A percentile compares a stretch with the other conserved stretches of the same genome.
Evolutionary conservation across 805 yeast species (phyloP).

Genomic region (Komagataella kurtzmanii): DNA sequence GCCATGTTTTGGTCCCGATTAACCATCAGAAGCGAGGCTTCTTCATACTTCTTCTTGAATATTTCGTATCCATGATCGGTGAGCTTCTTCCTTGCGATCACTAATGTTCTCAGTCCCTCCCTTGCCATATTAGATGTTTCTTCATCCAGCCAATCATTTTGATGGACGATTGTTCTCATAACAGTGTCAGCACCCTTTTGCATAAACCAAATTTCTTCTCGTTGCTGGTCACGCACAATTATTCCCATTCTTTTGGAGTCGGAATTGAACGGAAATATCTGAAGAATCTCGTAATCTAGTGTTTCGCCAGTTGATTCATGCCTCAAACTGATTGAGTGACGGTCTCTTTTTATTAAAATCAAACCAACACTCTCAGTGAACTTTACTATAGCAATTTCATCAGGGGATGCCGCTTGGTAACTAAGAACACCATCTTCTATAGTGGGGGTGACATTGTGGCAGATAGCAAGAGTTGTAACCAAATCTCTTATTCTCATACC

Average conservation of each 20-base stretch:
- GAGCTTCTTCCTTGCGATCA: slow-evolving; percentile 76
- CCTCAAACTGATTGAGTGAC: slow-evolving; percentile 54
- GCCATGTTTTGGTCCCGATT: slow-evolving; percentile 71
- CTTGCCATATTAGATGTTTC: slow-evolving; percentile 97
- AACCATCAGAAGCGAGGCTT: slow-evolving; percentile 67
- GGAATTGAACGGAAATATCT: slow-evolving; percentile 88
- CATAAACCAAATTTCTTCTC: slow-evolving; percentile 70
- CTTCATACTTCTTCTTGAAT: slow-evolving; percentile 50
- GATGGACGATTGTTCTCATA: slow-evolving; percentile 71
- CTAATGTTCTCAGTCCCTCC: slow-evolving; percentile 92
- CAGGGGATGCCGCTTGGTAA: slow-evolving; percentile 98
- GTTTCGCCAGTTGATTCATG: slow-evolving; percentile 45
- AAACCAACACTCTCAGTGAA: slow-evolving; percentile 83
- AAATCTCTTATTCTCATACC: slow-evolving; percentile 69
- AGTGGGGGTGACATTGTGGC: slow-evolving; percentile 96
- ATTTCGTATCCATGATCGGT: slow-evolving; percentile 38
- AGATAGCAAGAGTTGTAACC: slow-evolving; percentile 73
- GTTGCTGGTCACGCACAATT: slow-evolving; percentile 47
- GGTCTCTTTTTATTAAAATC: slow-evolving; percentile 68
- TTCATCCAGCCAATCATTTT: slow-evolving; percentile 94
- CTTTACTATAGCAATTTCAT: slow-evolving; percentile 92
- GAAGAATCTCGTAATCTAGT: slow-evolving; percentile 52
- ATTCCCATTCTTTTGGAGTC: slow-evolving; percentile 97
- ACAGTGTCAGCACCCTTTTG: slow-evolving; percentile 96
- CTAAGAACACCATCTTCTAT: slow-evolving; percentile 61